phyloP scores from a whole-genome alignment of 352 stramenopile species.

The Globisporangium orthogonon region DNA sequence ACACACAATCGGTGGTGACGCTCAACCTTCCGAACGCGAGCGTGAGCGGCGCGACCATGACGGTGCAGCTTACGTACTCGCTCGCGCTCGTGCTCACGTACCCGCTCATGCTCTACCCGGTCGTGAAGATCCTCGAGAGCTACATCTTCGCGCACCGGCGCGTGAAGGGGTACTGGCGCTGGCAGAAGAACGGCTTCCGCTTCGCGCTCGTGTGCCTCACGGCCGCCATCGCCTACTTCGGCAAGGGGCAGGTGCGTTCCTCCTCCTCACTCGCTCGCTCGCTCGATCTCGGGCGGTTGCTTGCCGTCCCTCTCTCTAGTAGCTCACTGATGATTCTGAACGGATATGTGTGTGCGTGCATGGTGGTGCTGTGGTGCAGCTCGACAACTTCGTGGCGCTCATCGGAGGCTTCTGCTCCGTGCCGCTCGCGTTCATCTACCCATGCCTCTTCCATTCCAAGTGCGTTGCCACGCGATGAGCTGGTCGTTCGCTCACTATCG shows the following conservation, averaged over 20 bases:
- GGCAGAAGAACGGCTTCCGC: slow-evolving; percentile 62
- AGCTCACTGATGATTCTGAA: neutral
- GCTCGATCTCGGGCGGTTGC: no score
- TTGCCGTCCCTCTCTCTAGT: no score
- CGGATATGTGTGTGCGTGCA: no score
- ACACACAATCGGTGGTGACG: slow-evolving; percentile 53
- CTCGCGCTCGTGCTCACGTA: slow-evolving; percentile 66
- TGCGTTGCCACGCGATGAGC: slow-evolving; percentile 1
- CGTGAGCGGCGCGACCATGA: slow-evolving; percentile 46
- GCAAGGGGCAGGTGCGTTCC: slow-evolving; percentile 35
- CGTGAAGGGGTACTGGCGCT: slow-evolving; percentile 54
- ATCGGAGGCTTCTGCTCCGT: slow-evolving; percentile 71
- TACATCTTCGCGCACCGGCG: slow-evolving; percentile 39
- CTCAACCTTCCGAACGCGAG: slow-evolving; percentile 49
- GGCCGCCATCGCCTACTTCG: slow-evolving; percentile 53
- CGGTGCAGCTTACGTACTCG: slow-evolving; percentile 60
- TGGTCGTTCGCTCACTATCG: neutral
- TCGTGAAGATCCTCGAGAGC: slow-evolving; percentile 65
- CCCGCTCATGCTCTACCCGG: slow-evolving; percentile 64
- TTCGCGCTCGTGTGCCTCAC: slow-evolving; percentile 58
- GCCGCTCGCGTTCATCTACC: slow-evolving; percentile 67
- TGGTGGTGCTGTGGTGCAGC: neutral
- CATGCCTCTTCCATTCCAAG: slow-evolving; percentile 56
- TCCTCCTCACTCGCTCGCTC: neutral
- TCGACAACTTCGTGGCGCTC: slow-evolving; percentile 70